Evolutionary conservation across 129 eudicot genomes (phyloP).

Genomic region (Gnaphalium uliginosum): DNA sequence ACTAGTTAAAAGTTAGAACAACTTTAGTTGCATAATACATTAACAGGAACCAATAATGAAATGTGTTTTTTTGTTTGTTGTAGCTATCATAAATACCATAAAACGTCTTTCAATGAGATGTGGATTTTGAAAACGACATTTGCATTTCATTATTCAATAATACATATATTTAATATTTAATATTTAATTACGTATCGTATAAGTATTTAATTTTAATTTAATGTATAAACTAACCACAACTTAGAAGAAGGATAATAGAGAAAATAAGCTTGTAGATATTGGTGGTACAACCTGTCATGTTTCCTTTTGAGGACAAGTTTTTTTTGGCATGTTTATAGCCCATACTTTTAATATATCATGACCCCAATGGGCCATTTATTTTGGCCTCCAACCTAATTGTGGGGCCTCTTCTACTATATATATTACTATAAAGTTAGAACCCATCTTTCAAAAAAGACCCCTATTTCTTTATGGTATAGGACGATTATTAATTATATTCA

Average conservation of each 20-base stretch:
- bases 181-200: background rate
- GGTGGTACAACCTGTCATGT: constrained; percentile 37
- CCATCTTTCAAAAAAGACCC: constrained; percentile 29
- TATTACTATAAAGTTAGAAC: constrained; percentile 19
- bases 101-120: background rate
- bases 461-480: background rate
- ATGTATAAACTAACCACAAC: background rate
- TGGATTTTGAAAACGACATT: background rate
- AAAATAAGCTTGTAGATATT: constrained; percentile 20
- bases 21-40: too few relatives aligned
- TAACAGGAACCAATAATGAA: background rate
- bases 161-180: too few relatives aligned
- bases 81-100: background rate
- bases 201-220: background rate
- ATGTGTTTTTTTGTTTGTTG: background rate
- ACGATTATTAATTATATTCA: constrained; percentile 6
- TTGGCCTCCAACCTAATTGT: constrained; percentile 26
- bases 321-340: constrained; percentile 39
- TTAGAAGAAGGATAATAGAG: background rate
- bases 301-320: constrained; percentile 34
- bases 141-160: background rate
- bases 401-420: constrained; percentile 34
- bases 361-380: constrained; percentile 29
- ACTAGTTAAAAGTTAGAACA: too few relatives aligned
- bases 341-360: constrained; percentile 25